phyloP scores from a whole-genome alignment of 1,139 yeast species.

The Taphrina communis region DNA sequence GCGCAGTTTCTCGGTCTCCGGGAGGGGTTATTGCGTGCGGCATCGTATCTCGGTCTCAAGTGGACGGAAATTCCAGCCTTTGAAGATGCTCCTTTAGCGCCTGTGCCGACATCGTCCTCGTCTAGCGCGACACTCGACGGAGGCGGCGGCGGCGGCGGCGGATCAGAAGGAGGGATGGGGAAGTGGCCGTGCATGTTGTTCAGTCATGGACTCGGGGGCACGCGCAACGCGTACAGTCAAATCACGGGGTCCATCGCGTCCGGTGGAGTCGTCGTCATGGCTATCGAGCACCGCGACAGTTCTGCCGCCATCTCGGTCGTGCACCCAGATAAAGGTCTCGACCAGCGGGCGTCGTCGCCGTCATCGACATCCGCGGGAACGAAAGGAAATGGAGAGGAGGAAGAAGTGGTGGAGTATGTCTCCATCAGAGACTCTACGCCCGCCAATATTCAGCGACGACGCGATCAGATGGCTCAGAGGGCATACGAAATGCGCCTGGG shows the following conservation, averaged over 20 bases:
- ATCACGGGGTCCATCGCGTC: constrained; percentile 47
- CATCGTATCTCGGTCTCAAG: constrained; percentile 38
- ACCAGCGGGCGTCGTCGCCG: too few species aligned
- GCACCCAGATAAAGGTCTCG: constrained; percentile 12
- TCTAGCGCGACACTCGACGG: neutral
- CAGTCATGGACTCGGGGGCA: constrained; percentile 48
- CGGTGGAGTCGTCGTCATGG: constrained; percentile 46
- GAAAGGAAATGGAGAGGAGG: too few species aligned
- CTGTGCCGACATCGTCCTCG: constrained; percentile 14
- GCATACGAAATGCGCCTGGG: constrained; percentile 45
- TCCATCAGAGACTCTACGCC: constrained; percentile 45
- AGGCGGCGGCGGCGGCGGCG: neutral
- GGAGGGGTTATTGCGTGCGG: constrained; percentile 39
- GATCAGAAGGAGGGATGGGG: neutral
- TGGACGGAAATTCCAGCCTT: constrained; percentile 45
- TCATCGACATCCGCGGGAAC: too few species aligned
- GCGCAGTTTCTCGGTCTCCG: constrained; percentile 37
- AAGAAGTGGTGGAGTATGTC: constrained; percentile 36
- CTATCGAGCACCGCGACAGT: constrained; percentile 47
- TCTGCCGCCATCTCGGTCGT: constrained; percentile 46
- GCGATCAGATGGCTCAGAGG: constrained; percentile 47
- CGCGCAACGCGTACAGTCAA: constrained; percentile 47
- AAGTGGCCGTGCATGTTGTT: constrained; percentile 47
- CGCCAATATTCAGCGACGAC: constrained; percentile 44
- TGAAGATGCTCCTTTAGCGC: constrained; percentile 34